A percentile compares a stretch with the other conserved stretches of the same genome.
These are phyloP conservation scores for Barnettozyma sucrosica DNA, from an alignment of 805 yeast genomes.

Conservation along the genomic window DNA sequence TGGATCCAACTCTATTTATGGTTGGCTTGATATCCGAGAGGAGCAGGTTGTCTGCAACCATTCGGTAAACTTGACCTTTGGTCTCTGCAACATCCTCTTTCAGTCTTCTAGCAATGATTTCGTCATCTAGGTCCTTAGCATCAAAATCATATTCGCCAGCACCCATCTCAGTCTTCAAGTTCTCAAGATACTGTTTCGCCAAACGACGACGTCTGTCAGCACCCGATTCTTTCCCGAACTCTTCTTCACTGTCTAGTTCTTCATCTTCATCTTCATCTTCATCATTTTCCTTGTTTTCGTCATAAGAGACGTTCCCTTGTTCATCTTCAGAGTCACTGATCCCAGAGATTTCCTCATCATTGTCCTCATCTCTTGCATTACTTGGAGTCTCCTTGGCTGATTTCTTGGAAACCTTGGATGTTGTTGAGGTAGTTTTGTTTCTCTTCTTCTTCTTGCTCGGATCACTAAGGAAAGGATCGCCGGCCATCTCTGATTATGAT, in stretches of 20 bases:
- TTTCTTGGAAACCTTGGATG: conserved; percentile 14
- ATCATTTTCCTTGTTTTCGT: conserved; percentile 29
- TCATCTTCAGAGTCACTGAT: conserved; percentile 45
- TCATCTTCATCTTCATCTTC: conserved; percentile 30
- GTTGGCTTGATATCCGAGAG: conserved; percentile 35
- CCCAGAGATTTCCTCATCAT: conserved; percentile 52
- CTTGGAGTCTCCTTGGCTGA: background rate
- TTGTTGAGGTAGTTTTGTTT: conserved; percentile 13
- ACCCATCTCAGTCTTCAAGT: conserved; percentile 56
- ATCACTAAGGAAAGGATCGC: conserved; percentile 59
- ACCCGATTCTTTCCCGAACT: conserved; percentile 67
- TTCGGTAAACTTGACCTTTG: conserved; percentile 76
- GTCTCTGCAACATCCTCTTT: conserved; percentile 86
- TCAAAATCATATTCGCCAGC: conserved; percentile 52
- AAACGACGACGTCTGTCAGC: conserved; percentile 92
- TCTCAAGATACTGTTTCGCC: conserved; percentile 87
- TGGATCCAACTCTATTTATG: conserved; percentile 55
- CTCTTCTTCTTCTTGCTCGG: conserved; percentile 41
- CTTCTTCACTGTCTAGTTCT: conserved; percentile 62
- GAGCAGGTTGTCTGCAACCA: conserved; percentile 46
- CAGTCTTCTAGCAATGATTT: conserved; percentile 73
- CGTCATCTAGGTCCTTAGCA: conserved; percentile 87
- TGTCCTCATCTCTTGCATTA: background rate
- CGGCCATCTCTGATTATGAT: conserved; percentile 32
- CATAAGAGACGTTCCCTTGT: conserved; percentile 34